phyloP scores from a whole-genome alignment of 345 rosid genomes.

The Salix exigua region DNA sequence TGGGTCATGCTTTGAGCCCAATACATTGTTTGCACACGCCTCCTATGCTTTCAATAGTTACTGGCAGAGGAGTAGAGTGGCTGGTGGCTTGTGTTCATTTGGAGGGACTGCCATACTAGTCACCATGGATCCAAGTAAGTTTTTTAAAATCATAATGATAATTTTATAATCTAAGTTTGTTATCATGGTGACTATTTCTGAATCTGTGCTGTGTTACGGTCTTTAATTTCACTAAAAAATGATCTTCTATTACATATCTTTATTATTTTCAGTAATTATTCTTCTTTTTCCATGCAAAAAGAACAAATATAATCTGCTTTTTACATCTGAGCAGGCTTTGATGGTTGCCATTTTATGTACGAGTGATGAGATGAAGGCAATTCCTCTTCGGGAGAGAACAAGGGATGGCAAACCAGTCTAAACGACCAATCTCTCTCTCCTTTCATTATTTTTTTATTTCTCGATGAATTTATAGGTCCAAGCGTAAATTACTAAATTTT shows the following conservation, averaged over 20 bases:
- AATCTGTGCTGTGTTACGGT: too few relatives aligned
- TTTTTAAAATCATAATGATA: not conserved
- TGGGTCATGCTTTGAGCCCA: conserved; percentile 72
- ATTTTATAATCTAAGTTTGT: not conserved
- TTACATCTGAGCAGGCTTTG: conserved; percentile 12
- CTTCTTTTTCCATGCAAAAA: not conserved
- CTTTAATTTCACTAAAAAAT: too few relatives aligned
- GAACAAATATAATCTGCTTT: too few relatives aligned
- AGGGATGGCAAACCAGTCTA: not conserved
- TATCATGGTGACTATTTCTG: not conserved
- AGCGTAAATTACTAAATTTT: conserved; percentile 9
- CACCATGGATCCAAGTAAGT: conserved; percentile 84
- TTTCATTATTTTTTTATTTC: not conserved
- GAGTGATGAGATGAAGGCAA: not conserved
- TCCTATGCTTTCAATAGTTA: conserved; percentile 90
- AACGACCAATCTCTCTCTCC: not conserved
- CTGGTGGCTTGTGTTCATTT: conserved; percentile 80
- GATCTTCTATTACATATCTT: not conserved
- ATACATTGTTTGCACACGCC: conserved; percentile 75
- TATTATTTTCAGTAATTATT: not conserved
- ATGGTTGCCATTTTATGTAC: conserved; percentile 24
- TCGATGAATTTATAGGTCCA: not conserved
- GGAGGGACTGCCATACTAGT: conserved; percentile 94
- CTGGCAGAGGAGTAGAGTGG: conserved; percentile 76
- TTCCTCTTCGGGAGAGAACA: not conserved